These are phyloP conservation scores for Coemansia sp. DNA, from an alignment of 192 early-diverging fungal genomes.

Conservation along the genomic window DNA sequence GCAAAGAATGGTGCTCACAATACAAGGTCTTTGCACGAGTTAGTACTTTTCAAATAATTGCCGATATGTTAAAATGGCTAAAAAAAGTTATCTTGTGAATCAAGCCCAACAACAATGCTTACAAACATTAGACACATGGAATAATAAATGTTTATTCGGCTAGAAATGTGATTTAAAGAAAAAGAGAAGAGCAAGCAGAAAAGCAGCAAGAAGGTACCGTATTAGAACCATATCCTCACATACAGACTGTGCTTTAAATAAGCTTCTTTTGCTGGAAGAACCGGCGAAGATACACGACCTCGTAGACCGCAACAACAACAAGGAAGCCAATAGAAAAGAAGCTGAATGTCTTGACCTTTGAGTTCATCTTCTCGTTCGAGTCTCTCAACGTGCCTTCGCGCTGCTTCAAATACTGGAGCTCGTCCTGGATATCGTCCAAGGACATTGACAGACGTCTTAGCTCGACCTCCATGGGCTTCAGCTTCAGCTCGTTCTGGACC, in stretches of 20 bases:
- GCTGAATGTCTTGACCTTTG: slow-evolving; percentile 67
- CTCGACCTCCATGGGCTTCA: slow-evolving; percentile 89
- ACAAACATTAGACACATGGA: slow-evolving; percentile 15
- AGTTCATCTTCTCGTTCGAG: slow-evolving; percentile 93
- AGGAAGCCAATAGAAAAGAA: slow-evolving; percentile 79
- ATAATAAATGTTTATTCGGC: not conserved
- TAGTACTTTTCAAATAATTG: too few relatives aligned
- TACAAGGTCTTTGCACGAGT: too few relatives aligned
- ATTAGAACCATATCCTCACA: not conserved
- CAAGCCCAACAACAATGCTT: not conserved
- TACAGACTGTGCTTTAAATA: slow-evolving; percentile 49
- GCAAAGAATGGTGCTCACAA: too few relatives aligned
- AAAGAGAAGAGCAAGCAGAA: not conserved
- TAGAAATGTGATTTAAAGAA: not conserved
- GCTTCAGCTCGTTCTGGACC: slow-evolving; percentile 73
- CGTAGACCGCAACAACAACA: slow-evolving; percentile 68
- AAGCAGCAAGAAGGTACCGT: not conserved
- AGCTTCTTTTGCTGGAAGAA: slow-evolving; percentile 92
- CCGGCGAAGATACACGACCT: slow-evolving; percentile 80
- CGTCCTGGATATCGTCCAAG: slow-evolving; percentile 74
- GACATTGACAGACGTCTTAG: slow-evolving; percentile 76
- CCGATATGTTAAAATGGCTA: too few relatives aligned
- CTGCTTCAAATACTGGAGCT: slow-evolving; percentile 82
- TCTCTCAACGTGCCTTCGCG: slow-evolving; percentile 84
- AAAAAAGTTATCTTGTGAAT: too few relatives aligned